Conservation (phyloP, 202 grass and related monocot genomes). For the Setaria viridis region DNA sequence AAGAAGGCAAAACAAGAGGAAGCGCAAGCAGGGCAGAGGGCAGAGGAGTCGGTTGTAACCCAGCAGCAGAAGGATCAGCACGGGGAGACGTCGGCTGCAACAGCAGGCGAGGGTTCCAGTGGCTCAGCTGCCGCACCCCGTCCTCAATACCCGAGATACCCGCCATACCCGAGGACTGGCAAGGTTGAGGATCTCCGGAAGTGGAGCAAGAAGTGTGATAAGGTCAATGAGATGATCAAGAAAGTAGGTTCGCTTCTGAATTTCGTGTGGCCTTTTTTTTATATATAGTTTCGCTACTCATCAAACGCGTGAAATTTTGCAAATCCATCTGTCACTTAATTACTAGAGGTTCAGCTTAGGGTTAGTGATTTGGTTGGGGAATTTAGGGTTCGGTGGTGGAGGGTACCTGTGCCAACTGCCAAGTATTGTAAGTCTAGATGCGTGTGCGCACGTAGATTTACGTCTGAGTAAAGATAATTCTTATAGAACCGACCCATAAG, state of each 20-base stretch:
- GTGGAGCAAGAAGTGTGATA: not conserved
- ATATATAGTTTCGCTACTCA: too few relatives aligned
- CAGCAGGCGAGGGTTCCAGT: not conserved
- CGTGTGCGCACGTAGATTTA: too few relatives aligned
- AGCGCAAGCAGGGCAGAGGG: not conserved
- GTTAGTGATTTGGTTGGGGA: too few relatives aligned
- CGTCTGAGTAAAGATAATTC: too few relatives aligned
- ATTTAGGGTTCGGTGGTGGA: too few relatives aligned
- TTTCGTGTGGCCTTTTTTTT: not conserved
- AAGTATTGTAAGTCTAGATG: too few relatives aligned
- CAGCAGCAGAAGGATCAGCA: not conserved
- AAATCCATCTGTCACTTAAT: too few relatives aligned
- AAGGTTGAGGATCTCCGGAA: not conserved
- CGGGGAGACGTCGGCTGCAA: not conserved
- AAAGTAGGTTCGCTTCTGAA: not conserved
- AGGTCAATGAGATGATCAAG: not conserved
- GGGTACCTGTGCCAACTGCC: too few relatives aligned
- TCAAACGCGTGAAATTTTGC: too few relatives aligned
- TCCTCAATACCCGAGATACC: not conserved
- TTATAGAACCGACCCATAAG: too few relatives aligned
- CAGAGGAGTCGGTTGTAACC: not conserved
- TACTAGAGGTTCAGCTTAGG: too few relatives aligned
- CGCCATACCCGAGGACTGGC: not conserved
- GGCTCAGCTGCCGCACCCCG: not conserved
- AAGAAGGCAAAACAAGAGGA: not conserved